phyloP scores from a whole-genome alignment of 495 filamentous ascomycete species.

The Aspergillus taichungensis region DNA sequence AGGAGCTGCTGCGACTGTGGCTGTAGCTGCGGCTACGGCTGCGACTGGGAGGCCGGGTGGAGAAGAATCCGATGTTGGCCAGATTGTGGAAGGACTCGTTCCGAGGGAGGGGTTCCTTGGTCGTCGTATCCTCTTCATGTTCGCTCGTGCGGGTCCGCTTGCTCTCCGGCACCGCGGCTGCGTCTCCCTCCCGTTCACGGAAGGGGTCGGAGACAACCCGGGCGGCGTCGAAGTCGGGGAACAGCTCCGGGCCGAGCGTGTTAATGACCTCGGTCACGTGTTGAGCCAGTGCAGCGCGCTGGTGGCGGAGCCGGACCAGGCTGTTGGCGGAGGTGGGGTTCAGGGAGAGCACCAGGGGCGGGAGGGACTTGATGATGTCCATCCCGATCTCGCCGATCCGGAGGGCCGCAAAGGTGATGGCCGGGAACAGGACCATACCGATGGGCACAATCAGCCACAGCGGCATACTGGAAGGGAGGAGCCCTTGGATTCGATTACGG shows the following conservation, averaged over 20 bases:
- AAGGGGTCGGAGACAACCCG: slow-evolving; percentile 66
- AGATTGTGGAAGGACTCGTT: slow-evolving; percentile 93
- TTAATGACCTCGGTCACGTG: slow-evolving; percentile 91
- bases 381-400: slow-evolving; percentile 95
- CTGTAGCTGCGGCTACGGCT: slow-evolving; percentile 50
- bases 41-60: slow-evolving; percentile 69
- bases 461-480: slow-evolving; percentile 70
- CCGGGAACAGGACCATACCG: slow-evolving; percentile 72
- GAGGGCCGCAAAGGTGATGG: slow-evolving; percentile 86
- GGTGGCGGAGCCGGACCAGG: slow-evolving; percentile 66
- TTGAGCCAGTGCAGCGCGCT: slow-evolving; percentile 62
- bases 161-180: slow-evolving; percentile 14
- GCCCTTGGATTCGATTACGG: slow-evolving; percentile 69
- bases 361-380: slow-evolving; percentile 94
- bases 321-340: slow-evolving; percentile 78
- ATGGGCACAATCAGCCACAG: slow-evolving; percentile 65
- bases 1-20: slow-evolving; percentile 59
- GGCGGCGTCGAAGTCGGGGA: slow-evolving; percentile 83
- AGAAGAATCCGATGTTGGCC: slow-evolving; percentile 76
- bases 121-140: slow-evolving; percentile 22
- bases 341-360: slow-evolving; percentile 81
- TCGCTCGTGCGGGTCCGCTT: slow-evolving; percentile 15
- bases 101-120: slow-evolving; percentile 54
- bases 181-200: slow-evolving; percentile 25
- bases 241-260: slow-evolving; percentile 89